Percentiles rank a stretch among this genome's conserved stretches.
phyloP scores from a whole-genome alignment of 139 green algal species.

The Picochlorum costavermella region DNA sequence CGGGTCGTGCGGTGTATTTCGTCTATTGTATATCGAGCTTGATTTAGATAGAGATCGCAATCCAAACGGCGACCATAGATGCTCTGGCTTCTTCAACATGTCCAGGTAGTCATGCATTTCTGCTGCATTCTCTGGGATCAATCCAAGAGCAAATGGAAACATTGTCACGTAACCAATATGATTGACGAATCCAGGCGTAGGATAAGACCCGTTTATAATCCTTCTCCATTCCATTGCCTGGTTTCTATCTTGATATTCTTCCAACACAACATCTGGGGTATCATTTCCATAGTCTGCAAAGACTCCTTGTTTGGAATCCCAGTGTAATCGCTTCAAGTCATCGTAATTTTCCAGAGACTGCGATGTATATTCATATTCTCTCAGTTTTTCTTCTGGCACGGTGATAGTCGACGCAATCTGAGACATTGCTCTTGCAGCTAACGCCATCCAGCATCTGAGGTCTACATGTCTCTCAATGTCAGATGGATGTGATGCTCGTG shows the following conservation, averaged over 20 bases:
- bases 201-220: conserved; percentile 9
- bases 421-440: conserved; percentile 46
- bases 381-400: conserved; percentile 12
- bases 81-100: conserved; percentile 38
- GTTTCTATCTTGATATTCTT: background rate
- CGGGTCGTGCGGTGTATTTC: conserved; percentile 85
- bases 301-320: conserved; percentile 30
- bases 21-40: conserved; percentile 56
- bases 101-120: conserved; percentile 48
- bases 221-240: background rate
- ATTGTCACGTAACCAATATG: conserved; percentile 85
- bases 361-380: conserved; percentile 18
- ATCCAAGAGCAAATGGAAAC: conserved; percentile 82
- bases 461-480: conserved; percentile 82
- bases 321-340: conserved; percentile 62
- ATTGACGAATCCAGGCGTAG: conserved; percentile 51
- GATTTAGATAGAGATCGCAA: conserved; percentile 52
- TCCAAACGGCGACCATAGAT: conserved; percentile 72
- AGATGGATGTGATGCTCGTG: conserved; percentile 78
- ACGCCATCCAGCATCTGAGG: conserved; percentile 86
- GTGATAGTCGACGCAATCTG: conserved; percentile 30
- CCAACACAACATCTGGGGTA: conserved; percentile 60
- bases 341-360: conserved; percentile 34
- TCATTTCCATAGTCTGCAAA: conserved; percentile 87
- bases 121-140: conserved; percentile 54